Conservation (phyloP, 495 filamentous ascomycete species). For the Aspergillus ellipticus region DNA sequence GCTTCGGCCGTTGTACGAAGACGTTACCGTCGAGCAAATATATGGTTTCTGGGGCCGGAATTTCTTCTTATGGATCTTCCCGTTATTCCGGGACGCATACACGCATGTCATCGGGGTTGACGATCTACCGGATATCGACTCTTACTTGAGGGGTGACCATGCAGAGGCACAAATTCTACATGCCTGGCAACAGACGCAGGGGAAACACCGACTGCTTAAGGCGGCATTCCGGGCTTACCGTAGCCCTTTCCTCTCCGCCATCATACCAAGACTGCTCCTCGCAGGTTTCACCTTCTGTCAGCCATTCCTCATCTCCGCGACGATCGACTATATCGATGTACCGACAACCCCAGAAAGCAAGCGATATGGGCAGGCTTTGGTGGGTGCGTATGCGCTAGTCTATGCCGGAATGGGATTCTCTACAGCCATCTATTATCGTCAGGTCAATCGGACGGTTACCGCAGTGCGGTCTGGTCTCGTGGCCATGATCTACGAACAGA, state of each 20-base stretch:
- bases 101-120: background rate
- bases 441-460: background rate
- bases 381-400: background rate
- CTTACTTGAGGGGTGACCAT: background rate
- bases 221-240: background rate
- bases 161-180: background rate
- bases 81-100: slow-evolving; percentile 3
- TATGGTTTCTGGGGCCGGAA: slow-evolving; percentile 7
- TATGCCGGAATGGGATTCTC: background rate
- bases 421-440: background rate
- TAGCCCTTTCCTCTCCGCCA: background rate
- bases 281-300: slow-evolving; percentile 11
- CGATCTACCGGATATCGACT: slow-evolving; percentile 9
- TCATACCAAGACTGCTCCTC: background rate
- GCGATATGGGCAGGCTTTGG: background rate
- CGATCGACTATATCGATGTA: background rate
- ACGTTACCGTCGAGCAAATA: slow-evolving; percentile 3
- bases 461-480: background rate
- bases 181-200: background rate
- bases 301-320: slow-evolving; percentile 9
- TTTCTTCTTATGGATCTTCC: slow-evolving; percentile 4
- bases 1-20: background rate
- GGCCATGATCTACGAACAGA: background rate
- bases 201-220: background rate
- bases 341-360: background rate